phyloP scores from a whole-genome alignment of 106 monocot genomes.

The Ottelia alismoides region DNA sequence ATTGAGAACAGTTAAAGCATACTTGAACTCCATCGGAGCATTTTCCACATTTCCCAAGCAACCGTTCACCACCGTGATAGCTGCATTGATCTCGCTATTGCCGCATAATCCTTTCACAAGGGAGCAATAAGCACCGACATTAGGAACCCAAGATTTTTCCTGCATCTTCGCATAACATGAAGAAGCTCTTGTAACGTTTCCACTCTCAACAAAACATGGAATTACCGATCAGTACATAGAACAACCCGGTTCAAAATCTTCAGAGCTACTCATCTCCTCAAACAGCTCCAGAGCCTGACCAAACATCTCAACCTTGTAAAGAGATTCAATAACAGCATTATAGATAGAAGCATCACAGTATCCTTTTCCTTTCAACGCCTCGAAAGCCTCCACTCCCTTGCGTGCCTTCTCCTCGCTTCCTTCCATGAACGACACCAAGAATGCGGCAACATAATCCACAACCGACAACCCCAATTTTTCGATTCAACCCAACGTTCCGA shows the following conservation, averaged over 20 bases:
- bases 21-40: constrained; percentile 92
- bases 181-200: constrained; percentile 56
- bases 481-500: constrained; percentile 28
- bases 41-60: constrained; percentile 70
- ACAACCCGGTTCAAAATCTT: constrained; percentile 48
- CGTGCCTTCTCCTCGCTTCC: constrained; percentile 27
- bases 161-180: constrained; percentile 58
- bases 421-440: constrained; percentile 44
- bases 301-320: constrained; percentile 33
- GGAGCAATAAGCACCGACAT: constrained; percentile 42
- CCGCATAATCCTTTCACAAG: constrained; percentile 71
- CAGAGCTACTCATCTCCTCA: constrained; percentile 40
- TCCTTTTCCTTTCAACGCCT: constrained; percentile 43
- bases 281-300: constrained; percentile 49
- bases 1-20: constrained; percentile 57
- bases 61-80: constrained; percentile 66
- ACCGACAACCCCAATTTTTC: constrained; percentile 32
- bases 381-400: constrained; percentile 57
- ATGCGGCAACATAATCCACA: constrained; percentile 38
- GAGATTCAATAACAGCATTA: constrained; percentile 59
- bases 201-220: constrained; percentile 58
- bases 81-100: constrained; percentile 59
- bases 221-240: constrained; percentile 52
- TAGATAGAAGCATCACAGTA: constrained; percentile 49
- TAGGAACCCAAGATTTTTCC: constrained; percentile 54